Evolutionary conservation across 805 yeast genomes (phyloP).

Genomic region (Kodamaea neixiangensis): DNA sequence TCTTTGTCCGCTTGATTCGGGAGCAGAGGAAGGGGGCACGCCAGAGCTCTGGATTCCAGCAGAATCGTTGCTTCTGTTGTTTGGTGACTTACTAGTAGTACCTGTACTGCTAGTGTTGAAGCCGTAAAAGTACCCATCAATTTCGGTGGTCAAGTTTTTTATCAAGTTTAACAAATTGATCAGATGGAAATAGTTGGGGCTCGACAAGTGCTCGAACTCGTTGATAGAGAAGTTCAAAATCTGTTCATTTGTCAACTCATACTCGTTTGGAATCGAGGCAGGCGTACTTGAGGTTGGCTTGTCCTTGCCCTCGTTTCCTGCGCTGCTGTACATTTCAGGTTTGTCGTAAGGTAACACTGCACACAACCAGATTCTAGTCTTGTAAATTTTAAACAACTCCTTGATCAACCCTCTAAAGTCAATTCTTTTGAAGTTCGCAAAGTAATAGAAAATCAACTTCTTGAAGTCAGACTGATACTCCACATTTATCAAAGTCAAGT

Average conservation of each 20-base stretch:
- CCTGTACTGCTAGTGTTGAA: constrained; percentile 23
- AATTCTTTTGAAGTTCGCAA: constrained; percentile 46
- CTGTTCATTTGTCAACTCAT: constrained; percentile 40
- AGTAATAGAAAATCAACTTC: constrained; percentile 47
- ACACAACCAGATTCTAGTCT: constrained; percentile 50
- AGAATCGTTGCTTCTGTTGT: neutral
- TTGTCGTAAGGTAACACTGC: constrained; percentile 45
- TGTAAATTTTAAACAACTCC: constrained; percentile 46
- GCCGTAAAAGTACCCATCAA: constrained; percentile 44
- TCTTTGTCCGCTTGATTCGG: constrained; percentile 2
- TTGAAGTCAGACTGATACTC: constrained; percentile 49
- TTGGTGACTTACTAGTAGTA: neutral
- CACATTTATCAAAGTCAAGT: constrained; percentile 40
- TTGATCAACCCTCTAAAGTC: constrained; percentile 47
- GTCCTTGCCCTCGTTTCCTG: constrained; percentile 8
- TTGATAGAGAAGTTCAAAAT: constrained; percentile 45
- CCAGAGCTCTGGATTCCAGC: neutral
- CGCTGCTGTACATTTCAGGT: constrained; percentile 31
- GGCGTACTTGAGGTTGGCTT: constrained; percentile 9
- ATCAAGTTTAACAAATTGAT: constrained; percentile 50
- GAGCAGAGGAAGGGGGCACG: neutral
- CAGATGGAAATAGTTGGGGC: constrained; percentile 54
- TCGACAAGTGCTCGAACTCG: constrained; percentile 41
- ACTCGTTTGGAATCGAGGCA: constrained; percentile 35
- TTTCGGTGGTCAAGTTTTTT: constrained; percentile 44